phyloP scores from a whole-genome alignment of 140 eudicot genomes.

The Flaveria floridana region DNA sequence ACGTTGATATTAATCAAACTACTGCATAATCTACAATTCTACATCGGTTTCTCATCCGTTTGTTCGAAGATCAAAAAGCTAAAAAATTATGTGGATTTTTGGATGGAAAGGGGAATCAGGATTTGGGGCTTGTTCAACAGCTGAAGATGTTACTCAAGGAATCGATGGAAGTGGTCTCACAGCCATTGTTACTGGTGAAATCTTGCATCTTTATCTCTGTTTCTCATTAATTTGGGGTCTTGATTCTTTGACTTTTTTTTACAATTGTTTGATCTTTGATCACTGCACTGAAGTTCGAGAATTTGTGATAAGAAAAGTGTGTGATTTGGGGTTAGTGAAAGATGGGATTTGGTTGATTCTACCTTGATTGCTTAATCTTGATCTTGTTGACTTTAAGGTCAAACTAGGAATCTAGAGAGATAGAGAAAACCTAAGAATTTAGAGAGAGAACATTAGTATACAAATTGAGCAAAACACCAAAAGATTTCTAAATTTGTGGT shows the following conservation, averaged over 20 bases:
- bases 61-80: neutral
- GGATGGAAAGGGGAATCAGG: slow-evolving; percentile 68
- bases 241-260: neutral
- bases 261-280: neutral
- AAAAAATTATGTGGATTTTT: slow-evolving; percentile 57
- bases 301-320: neutral
- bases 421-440: neutral
- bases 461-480: neutral
- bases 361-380: slow-evolving; percentile 10
- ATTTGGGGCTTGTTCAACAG: slow-evolving; percentile 64
- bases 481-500: neutral
- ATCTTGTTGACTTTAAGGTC: neutral
- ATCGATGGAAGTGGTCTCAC: slow-evolving; percentile 72
- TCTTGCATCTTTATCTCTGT: neutral
- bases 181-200: slow-evolving; percentile 73
- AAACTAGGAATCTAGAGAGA: no score
- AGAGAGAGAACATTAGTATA: neutral
- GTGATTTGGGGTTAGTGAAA: slow-evolving; percentile 7
- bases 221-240: neutral
- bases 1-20: no score
- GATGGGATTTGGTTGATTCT: neutral
- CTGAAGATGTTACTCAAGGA: slow-evolving; percentile 65
- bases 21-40: no score
- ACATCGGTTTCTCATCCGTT: neutral
- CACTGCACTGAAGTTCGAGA: neutral